These are phyloP conservation scores for Phalaenopsis hybrid DNA, from an alignment of 116 monocot genomes.

Conservation along the genomic window DNA sequence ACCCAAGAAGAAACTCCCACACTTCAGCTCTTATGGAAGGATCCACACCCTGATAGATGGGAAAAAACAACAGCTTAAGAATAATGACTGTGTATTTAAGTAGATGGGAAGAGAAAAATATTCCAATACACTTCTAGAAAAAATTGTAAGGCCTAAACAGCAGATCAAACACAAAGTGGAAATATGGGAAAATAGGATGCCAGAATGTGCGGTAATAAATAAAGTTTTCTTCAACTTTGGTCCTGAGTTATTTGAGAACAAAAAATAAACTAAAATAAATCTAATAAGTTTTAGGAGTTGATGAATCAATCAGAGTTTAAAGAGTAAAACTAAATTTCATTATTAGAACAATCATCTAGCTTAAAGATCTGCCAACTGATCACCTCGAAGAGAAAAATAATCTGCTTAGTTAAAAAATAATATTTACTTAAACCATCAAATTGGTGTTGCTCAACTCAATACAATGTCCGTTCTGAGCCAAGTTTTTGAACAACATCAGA, in stretches of 20 bases:
- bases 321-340: background rate
- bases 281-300: background rate
- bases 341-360: background rate
- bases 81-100: background rate
- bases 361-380: background rate
- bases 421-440: background rate
- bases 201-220: background rate
- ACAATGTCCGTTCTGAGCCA: background rate
- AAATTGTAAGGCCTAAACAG: background rate
- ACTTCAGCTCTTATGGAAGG: constrained; percentile 91
- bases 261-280: constrained; percentile 4
- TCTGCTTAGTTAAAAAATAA: background rate
- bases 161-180: background rate
- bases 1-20: constrained; percentile 99
- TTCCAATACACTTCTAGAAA: background rate
- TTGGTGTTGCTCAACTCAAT: background rate
- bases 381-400: background rate
- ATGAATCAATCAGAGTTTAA: constrained; percentile 2
- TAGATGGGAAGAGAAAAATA: background rate
- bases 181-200: background rate
- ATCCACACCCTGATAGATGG: constrained; percentile 78
- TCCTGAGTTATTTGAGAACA: background rate
- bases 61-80: constrained; percentile 10
- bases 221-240: background rate
- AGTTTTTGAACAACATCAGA: background rate